Evolutionary conservation across 768 basidiomycete species (phyloP), one percentile per base, ranked within the genome.

Genomic region (Tremella fuciformis): DNA sequence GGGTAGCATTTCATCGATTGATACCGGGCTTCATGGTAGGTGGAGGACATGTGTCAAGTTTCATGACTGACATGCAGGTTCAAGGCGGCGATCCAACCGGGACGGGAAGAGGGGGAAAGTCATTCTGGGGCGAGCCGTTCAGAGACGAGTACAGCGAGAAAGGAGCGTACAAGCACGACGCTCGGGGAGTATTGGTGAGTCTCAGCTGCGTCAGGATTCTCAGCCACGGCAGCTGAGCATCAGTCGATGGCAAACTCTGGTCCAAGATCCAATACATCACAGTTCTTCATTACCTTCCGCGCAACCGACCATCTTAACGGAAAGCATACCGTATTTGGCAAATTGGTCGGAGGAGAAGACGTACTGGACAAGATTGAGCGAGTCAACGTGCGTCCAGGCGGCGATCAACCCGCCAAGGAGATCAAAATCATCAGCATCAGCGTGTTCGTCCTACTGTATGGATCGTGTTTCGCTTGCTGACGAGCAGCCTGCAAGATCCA

Each of bases 11-110:
- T 76, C 94, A 99, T 74, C 84, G 94, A 18, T 79, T 94, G 24
- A 89, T 97, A 13, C 93, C 92, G 3, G 91, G 88, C 0, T 96
- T 96, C 73, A 97, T 97, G 94, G 91, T 91, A 60, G 52, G 80
- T 63, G 25, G 51, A 24, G 21, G 16, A 46, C 6, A n/a, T 1
- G 22, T 46, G 42, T 4, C 4, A 40, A 34, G 34, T 21, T 8
- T n/a, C n/a, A 15, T 46, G 8, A 15, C 42, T 46, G n/a, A 46
- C 15, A 46, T 4, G n/a, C 59, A 92, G 91, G 84, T 92, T n/a
- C 94, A 98, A 83, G 92, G 92, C 1, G 96, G 96, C 29, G 96
- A 99, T 73, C 96, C 96, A 6, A 90, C 90, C 0, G 94, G 96
- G 1, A 98, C 92, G 1, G 96, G 96, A 0, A 81, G 88, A 26